phyloP scores from a whole-genome alignment of 2,329 filamentous ascomycete genomes.

The Neodidymelliopsis sp. region DNA sequence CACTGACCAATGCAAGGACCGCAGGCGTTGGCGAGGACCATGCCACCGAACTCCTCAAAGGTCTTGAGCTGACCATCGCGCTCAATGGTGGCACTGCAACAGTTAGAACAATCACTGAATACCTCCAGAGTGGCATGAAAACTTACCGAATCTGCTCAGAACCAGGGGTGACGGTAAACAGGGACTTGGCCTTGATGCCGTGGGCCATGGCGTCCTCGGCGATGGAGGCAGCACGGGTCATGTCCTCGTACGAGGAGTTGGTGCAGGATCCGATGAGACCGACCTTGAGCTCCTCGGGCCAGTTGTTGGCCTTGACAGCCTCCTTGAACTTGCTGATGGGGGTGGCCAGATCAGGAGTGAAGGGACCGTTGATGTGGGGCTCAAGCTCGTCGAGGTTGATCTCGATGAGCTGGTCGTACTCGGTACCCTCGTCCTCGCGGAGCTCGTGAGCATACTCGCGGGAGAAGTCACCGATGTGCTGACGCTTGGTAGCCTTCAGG shows the following conservation, averaged over 20 bases:
- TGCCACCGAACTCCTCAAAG: conserved; percentile 94
- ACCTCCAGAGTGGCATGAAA: conserved; percentile 44
- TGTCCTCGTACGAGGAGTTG: conserved; percentile 88
- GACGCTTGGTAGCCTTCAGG: conserved; percentile 87
- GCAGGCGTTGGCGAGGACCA: conserved; percentile 95
- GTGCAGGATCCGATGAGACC: conserved; percentile 98
- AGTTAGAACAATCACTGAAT: neutral
- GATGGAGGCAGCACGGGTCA: conserved; percentile 91
- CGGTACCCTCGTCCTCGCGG: conserved; percentile 83
- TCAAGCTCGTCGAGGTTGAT: conserved; percentile 95
- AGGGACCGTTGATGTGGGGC: conserved; percentile 98
- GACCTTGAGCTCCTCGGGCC: conserved; percentile 96
- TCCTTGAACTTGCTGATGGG: conserved; percentile 98
- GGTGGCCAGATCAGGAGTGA: conserved; percentile 97
- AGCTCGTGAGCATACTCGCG: conserved; percentile 85
- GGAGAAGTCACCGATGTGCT: conserved; percentile 88
- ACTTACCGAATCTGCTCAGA: conserved; percentile 87
- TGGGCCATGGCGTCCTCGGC: conserved; percentile 89
- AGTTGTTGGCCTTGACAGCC: conserved; percentile 91
- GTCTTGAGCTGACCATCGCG: conserved; percentile 89
- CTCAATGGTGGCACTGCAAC: conserved; percentile 72
- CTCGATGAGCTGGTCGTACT: conserved; percentile 96
- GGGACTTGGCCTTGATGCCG: conserved; percentile 89
- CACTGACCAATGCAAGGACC: conserved; percentile 74
- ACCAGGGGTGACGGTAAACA: conserved; percentile 95